These are phyloP conservation scores for Metahyphopichia silvanorum DNA, from an alignment of 805 yeast species.

Conservation along the genomic window DNA sequence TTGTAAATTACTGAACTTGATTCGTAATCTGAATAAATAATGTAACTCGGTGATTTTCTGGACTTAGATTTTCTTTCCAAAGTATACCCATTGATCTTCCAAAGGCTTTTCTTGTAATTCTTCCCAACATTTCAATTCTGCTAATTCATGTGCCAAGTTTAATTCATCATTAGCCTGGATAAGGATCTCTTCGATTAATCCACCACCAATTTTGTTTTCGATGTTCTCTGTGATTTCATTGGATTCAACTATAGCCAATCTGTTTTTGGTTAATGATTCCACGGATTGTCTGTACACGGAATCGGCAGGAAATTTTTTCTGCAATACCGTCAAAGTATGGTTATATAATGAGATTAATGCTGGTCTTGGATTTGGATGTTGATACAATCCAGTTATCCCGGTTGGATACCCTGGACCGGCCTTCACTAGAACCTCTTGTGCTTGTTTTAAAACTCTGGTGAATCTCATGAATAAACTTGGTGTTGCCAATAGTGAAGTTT, in stretches of 20 bases:
- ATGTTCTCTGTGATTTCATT: constrained; percentile 62
- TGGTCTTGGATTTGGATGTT: constrained; percentile 83
- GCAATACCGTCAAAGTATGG: constrained; percentile 59
- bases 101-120: constrained; percentile 76
- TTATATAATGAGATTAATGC: constrained; percentile 68
- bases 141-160: constrained; percentile 62
- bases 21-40: too few relatives aligned
- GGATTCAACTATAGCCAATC: constrained; percentile 62
- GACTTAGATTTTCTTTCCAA: constrained; percentile 56
- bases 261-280: constrained; percentile 65
- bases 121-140: constrained; percentile 73
- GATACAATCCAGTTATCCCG: constrained; percentile 73
- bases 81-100: constrained; percentile 81
- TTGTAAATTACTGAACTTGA: too few relatives aligned
- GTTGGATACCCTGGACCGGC: constrained; percentile 69
- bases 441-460: constrained; percentile 39
- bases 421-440: constrained; percentile 54
- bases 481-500: background rate
- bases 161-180: constrained; percentile 83
- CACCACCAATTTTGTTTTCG: constrained; percentile 74
- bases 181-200: constrained; percentile 78
- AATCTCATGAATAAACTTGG: constrained; percentile 28
- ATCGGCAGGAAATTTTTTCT: constrained; percentile 61
- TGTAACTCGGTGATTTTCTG: too few relatives aligned
- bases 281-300: constrained; percentile 77